A percentile compares a stretch with the other conserved stretches of the same genome.
Evolutionary conservation across 177 flowering plant species (phyloP).

Genomic region (Vitis hybrid): DNA sequence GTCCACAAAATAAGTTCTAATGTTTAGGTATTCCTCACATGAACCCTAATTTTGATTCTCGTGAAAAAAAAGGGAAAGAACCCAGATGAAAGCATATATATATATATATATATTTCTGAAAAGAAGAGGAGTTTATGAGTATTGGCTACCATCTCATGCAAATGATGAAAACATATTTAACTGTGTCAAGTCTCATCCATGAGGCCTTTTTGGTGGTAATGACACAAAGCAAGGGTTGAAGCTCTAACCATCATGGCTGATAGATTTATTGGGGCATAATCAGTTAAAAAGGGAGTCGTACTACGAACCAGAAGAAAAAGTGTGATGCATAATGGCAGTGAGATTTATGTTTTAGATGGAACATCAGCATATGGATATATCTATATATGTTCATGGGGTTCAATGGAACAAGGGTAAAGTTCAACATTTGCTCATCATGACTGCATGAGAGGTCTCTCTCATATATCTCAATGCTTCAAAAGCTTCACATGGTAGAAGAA

Average conservation of each 20-base stretch:
- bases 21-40: no score
- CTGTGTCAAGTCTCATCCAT: background rate
- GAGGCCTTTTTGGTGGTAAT: constrained; percentile 22
- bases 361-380: background rate
- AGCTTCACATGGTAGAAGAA: constrained; percentile 27
- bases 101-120: no score
- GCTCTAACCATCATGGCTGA: constrained; percentile 10
- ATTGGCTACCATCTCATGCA: no score
- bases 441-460: constrained; percentile 25
- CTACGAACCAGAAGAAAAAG: constrained; percentile 20
- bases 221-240: constrained; percentile 19
- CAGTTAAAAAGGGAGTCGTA: constrained; percentile 28
- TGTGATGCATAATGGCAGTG: background rate
- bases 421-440: constrained; percentile 21
- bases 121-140: no score
- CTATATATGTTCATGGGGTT: background rate
- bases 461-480: constrained; percentile 3
- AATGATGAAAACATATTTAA: no score
- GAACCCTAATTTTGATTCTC: no score
- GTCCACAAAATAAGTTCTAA: no score
- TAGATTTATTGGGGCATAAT: constrained; percentile 15
- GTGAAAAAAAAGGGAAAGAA: no score
- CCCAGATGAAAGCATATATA: no score
- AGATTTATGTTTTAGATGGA: no score
- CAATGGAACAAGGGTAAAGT: constrained; percentile 8